Evolutionary conservation across 2,329 filamentous ascomycete genomes (phyloP), one percentile per base, ranked within the genome.

Genomic region (Aureobasidium mangrovei): DNA sequence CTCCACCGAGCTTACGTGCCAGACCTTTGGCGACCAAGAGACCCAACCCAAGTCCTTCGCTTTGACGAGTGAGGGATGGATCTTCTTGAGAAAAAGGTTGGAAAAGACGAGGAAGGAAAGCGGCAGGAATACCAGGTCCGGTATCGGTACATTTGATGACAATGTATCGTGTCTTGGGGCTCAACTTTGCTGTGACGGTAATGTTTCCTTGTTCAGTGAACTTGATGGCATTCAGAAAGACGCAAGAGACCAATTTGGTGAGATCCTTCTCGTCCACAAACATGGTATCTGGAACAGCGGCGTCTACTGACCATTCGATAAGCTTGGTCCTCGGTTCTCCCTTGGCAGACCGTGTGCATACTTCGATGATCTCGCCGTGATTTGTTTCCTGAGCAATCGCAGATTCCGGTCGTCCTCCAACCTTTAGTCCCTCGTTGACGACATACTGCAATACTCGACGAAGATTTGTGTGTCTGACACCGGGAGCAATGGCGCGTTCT

Each of bases 1-100:
- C 84, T 12, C 84, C 84, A 28, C 83, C 82, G 54, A 87, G 77
- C 64, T 83, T 84, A 53, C 84, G 75, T 4, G 84, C 81, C 43
- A 86, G 73, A 3, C 83, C 83, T 67, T 86, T 87, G 0, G 84
- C 84, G n/a, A 87, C 84, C 63, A 87, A 75, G 8, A 88, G 70
- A 29, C 84, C 84, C 5, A 88, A 71, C 0, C 84, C 84, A 3
- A 87, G 72, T 0, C 84, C 84, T 65, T 88, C 84, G 63, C 79
- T 83, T 57, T 79, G 77, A 41, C 84, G 74, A 5, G 82, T 86
- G 10, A 82, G 79, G 1, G 83, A 85, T 48, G 81, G 77, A 64
- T 88, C 83, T 66, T 85, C 80, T 57, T 83, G 77, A 27, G 83
- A 81, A 65, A 86, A 87, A 1, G 84, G 79, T 59, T 83, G 83